Percentiles rank a stretch among this genome's conserved stretches.
Conservation (phyloP, 176 grass and related monocot species). For the Poa annua region DNA sequence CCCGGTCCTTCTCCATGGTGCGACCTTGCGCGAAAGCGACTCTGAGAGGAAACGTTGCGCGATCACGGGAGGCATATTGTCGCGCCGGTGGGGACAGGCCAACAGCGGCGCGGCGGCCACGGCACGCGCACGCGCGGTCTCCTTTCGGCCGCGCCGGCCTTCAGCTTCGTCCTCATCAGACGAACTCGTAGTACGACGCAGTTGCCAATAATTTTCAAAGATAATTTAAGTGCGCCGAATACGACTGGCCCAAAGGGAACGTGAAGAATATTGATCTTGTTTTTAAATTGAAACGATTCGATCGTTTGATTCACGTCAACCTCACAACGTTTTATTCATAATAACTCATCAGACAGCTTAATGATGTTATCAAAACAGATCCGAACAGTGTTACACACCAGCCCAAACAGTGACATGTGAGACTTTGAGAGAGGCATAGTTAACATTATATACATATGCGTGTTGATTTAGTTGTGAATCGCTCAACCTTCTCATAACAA, state of each 20-base stretch:
- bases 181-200: too few species aligned
- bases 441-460: too few species aligned
- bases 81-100: background rate
- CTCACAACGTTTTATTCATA: background rate
- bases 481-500: background rate
- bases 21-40: background rate
- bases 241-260: background rate
- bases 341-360: background rate
- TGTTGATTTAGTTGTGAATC: too few species aligned
- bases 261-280: background rate
- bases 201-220: background rate
- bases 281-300: background rate
- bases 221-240: background rate
- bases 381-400: background rate
- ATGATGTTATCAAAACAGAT: background rate
- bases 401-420: background rate
- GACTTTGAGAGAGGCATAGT: background rate
- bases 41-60: background rate
- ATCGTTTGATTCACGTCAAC: background rate
- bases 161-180: background rate
- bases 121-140: too few species aligned
- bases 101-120: background rate
- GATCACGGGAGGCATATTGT: too few species aligned
- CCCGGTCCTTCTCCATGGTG: constrained; percentile 6
- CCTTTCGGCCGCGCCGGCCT: background rate